These are phyloP conservation scores for Aspergillus ibericus DNA, from an alignment of 2,329 filamentous ascomycete species.

Conservation along the genomic window DNA sequence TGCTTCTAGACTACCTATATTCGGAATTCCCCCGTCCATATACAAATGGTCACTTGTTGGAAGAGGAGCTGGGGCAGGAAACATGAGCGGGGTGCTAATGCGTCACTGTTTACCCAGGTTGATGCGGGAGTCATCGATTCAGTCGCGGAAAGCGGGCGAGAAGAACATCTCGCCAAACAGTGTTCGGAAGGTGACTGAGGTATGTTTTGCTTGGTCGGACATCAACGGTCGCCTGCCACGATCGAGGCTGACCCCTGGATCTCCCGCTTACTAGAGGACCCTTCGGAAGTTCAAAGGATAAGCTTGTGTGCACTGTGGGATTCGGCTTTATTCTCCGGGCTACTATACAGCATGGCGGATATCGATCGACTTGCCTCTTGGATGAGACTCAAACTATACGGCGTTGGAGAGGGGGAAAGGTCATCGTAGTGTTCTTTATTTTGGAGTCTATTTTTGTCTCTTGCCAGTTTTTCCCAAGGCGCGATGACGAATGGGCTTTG, in stretches of 20 bases:
- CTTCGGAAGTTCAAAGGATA: slow-evolving; percentile 69
- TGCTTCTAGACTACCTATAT: neutral
- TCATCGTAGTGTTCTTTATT: neutral
- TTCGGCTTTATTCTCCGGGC: slow-evolving; percentile 1
- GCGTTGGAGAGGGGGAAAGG: neutral
- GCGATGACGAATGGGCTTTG: neutral
- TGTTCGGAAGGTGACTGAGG: slow-evolving; percentile 74
- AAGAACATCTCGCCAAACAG: slow-evolving; percentile 71
- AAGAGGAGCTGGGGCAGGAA: neutral
- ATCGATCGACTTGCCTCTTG: neutral
- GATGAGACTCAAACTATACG: neutral
- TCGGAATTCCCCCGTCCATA: neutral
- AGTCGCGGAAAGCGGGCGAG: slow-evolving; percentile 72
- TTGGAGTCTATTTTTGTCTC: neutral
- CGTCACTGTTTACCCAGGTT: slow-evolving; percentile 52
- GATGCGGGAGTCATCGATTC: slow-evolving; percentile 76
- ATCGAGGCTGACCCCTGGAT: slow-evolving; percentile 8
- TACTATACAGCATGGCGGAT: neutral
- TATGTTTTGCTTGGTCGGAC: slow-evolving; percentile 41
- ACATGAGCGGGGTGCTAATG: neutral
- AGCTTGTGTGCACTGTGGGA: slow-evolving; percentile 24
- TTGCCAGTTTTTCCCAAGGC: neutral
- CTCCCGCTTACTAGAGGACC: slow-evolving; percentile 52
- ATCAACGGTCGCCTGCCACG: neutral
- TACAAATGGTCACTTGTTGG: neutral